Conservation (phyloP, 805 yeast species). For the Nakazawaea ernobii region DNA sequence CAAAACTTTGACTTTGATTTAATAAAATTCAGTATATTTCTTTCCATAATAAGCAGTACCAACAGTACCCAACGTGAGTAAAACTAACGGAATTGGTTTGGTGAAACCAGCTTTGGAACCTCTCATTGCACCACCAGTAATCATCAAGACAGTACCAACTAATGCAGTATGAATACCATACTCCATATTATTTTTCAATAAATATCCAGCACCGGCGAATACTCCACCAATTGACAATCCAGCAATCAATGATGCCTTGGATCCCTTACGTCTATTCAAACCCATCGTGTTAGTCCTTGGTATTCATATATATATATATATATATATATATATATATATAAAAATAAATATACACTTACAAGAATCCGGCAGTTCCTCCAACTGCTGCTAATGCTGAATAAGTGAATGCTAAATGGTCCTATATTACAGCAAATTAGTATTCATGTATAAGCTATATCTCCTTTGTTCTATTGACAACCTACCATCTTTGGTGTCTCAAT, state of each 20-base stretch:
- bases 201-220: slow-evolving; percentile 70
- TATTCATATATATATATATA: no score
- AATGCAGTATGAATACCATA: slow-evolving; percentile 79
- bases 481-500: not conserved
- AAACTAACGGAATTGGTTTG: slow-evolving; percentile 70
- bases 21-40: slow-evolving; percentile 71
- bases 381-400: slow-evolving; percentile 61
- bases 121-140: slow-evolving; percentile 70
- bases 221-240: slow-evolving; percentile 58
- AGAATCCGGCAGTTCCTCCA: slow-evolving; percentile 69
- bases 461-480: not conserved
- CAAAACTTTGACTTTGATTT: not conserved
- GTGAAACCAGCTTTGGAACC: slow-evolving; percentile 51
- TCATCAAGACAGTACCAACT: slow-evolving; percentile 59
- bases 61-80: slow-evolving; percentile 57
- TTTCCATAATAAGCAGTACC: slow-evolving; percentile 64
- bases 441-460: not conserved
- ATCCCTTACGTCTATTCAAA: slow-evolving; percentile 49
- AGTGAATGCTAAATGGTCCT: slow-evolving; percentile 77
- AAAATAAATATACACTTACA: slow-evolving; percentile 26
- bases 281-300: not conserved
- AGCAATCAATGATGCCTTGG: slow-evolving; percentile 75
- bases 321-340: no score
- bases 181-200: slow-evolving; percentile 66
- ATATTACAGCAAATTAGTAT: not conserved